Percentiles rank a stretch among this genome's conserved stretches.
phyloP scores from a whole-genome alignment of 2,329 filamentous ascomycete species.

The Cladobotryum mycophilum region DNA sequence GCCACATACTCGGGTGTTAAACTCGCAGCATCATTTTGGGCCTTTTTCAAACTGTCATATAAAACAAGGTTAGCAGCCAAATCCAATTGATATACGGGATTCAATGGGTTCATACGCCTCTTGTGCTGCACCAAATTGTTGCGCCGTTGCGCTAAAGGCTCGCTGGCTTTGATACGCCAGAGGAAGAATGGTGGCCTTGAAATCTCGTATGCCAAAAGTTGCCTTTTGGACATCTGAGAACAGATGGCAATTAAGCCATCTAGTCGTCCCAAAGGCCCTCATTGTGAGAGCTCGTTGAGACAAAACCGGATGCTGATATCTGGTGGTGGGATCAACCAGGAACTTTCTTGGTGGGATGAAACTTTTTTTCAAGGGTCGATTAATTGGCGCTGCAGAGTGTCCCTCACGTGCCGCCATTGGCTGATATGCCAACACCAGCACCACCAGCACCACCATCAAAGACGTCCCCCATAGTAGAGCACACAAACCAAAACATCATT shows the following conservation, averaged over 20 bases:
- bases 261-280: conserved; percentile 33
- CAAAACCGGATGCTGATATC: conserved; percentile 9
- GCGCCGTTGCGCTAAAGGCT: conserved; percentile 28
- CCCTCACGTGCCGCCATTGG: conserved; percentile 15
- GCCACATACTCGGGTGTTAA: conserved; percentile 58
- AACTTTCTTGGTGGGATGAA: conserved; percentile 10
- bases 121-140: conserved; percentile 30
- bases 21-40: conserved; percentile 45
- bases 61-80: conserved; percentile 10
- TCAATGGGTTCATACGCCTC: conserved; percentile 31
- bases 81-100: not conserved
- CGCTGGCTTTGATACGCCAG: conserved; percentile 22
- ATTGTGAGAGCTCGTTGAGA: conserved; percentile 23
- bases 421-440: no score
- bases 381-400: conserved; percentile 12
- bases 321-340: conserved; percentile 5
- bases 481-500: not conserved
- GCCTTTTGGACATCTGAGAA: conserved; percentile 23
- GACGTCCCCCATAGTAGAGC: no score
- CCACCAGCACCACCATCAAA: not conserved
- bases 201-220: conserved; percentile 21
- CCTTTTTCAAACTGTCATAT: conserved; percentile 39
- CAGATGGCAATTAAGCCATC: conserved; percentile 37
- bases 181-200: conserved; percentile 20
- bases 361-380: conserved; percentile 17